Evolutionary conservation across 805 yeast genomes (phyloP).

Genomic region (Cephaloascus fragrans): DNA sequence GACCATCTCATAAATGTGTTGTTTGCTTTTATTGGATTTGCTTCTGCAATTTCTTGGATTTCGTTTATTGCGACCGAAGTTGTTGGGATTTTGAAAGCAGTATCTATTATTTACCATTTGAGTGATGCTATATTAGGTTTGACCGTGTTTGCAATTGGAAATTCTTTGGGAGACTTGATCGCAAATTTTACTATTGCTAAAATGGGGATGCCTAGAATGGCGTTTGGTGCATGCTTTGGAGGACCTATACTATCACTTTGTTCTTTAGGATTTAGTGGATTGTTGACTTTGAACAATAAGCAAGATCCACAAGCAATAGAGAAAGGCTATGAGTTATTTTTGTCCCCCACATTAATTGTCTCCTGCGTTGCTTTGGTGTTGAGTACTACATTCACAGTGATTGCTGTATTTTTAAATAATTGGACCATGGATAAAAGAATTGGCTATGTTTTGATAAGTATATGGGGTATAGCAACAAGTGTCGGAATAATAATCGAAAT

Average conservation of each 20-base stretch:
- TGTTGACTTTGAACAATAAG: constrained; percentile 14
- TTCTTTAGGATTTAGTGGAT: constrained; percentile 73
- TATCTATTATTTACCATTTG: constrained; percentile 49
- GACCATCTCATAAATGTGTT: background rate
- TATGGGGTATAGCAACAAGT: constrained; percentile 27
- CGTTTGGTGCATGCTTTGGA: constrained; percentile 92
- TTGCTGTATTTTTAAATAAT: constrained; percentile 31
- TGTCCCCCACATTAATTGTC: constrained; percentile 16
- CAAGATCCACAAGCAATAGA: constrained; percentile 1
- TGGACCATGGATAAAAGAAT: constrained; percentile 35
- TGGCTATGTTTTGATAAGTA: constrained; percentile 25
- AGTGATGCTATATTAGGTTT: constrained; percentile 79
- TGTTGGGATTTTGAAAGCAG: constrained; percentile 49
- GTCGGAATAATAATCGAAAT: constrained; percentile 6
- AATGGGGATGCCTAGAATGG: constrained; percentile 82
- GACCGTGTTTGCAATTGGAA: constrained; percentile 86
- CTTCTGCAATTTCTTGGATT: constrained; percentile 58
- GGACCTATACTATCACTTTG: constrained; percentile 78
- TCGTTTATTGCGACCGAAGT: constrained; percentile 62
- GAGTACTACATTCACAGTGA: constrained; percentile 24
- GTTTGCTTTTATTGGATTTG: constrained; percentile 49
- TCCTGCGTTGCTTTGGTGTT: constrained; percentile 29
- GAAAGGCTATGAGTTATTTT: background rate
- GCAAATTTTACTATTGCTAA: constrained; percentile 73
- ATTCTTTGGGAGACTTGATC: constrained; percentile 83